These are phyloP conservation scores for Globisporangium splendens DNA, from an alignment of 352 stramenopile genomes.

Conservation along the genomic window DNA sequence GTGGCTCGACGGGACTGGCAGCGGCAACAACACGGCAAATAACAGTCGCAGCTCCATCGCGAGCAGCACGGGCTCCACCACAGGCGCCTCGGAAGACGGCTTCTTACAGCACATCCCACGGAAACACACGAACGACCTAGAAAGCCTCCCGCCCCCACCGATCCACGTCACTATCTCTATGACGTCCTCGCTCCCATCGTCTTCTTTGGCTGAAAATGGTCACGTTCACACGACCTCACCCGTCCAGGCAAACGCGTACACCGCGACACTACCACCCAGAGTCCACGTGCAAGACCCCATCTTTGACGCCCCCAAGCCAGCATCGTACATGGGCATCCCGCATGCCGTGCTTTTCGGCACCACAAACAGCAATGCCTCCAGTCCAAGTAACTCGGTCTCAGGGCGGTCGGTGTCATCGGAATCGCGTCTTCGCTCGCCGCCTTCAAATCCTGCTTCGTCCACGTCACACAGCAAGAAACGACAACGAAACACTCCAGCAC, in stretches of 20 bases:
- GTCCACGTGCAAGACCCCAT: constrained; percentile 2
- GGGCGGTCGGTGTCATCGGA: constrained; percentile 7
- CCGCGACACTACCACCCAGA: neutral
- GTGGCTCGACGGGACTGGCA: constrained; percentile 26
- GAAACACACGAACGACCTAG: neutral
- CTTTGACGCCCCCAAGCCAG: neutral
- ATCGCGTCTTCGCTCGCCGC: constrained; percentile 2
- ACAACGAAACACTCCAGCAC: constrained; percentile 33
- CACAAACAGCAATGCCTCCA: constrained; percentile 3
- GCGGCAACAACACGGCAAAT: constrained; percentile 1
- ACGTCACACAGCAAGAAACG: constrained; percentile 40
- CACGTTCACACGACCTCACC: neutral
- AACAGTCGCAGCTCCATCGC: constrained; percentile 10
- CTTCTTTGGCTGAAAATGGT: constrained; percentile 1
- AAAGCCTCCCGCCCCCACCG: constrained; percentile 7
- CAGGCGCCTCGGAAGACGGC: neutral
- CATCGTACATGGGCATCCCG: constrained; percentile 4
- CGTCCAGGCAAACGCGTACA: constrained; percentile 1
- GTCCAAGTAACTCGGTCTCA: constrained; percentile 8
- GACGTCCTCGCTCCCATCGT: constrained; percentile 3
- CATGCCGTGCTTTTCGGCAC: neutral
- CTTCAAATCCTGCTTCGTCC: neutral
- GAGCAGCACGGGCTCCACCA: constrained; percentile 13
- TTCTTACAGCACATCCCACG: constrained; percentile 15
- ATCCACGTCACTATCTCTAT: constrained; percentile 7